Conservation (phyloP, 2,329 filamentous ascomycete genomes). For the Beauveria asiatica region DNA sequence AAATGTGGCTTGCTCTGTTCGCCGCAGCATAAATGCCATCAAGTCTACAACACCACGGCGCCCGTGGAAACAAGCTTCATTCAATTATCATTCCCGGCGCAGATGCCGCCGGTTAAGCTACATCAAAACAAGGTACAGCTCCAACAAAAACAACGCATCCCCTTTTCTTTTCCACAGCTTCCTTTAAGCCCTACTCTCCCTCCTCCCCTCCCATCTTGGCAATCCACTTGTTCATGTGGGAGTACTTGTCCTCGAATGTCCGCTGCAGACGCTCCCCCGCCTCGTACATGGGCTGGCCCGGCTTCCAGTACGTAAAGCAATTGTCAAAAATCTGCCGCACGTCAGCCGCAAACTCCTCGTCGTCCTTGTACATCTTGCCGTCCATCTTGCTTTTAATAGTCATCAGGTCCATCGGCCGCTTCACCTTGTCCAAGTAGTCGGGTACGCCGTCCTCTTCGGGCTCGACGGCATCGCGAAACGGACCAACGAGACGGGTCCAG, state of each 20-base stretch:
- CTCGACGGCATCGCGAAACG: conserved; percentile 52
- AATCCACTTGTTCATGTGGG: conserved; percentile 52
- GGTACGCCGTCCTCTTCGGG: conserved; percentile 48
- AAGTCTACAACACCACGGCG: no score
- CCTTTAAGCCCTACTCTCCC: conserved; percentile 13
- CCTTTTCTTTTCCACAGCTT: background rate
- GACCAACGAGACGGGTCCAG: conserved; percentile 57
- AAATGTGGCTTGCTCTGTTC: background rate
- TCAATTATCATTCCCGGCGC: background rate
- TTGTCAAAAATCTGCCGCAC: conserved; percentile 55
- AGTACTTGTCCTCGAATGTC: conserved; percentile 50
- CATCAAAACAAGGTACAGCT: background rate
- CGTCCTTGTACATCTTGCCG: conserved; percentile 37
- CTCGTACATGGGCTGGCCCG: conserved; percentile 44
- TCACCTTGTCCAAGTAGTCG: conserved; percentile 53
- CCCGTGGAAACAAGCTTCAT: background rate
- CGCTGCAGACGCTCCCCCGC: conserved; percentile 51
- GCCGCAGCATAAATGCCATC: no score
- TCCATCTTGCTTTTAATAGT: conserved; percentile 56
- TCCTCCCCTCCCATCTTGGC: conserved; percentile 38
- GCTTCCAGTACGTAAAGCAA: conserved; percentile 56
- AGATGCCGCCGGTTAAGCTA: background rate
- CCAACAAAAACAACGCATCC: background rate
- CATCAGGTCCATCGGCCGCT: conserved; percentile 52
- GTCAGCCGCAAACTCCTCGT: conserved; percentile 47